Evolutionary conservation across 495 filamentous ascomycete species (phyloP), one percentile per base, ranked within the genome.

Genomic region (Hypoxylon lenormandii): DNA sequence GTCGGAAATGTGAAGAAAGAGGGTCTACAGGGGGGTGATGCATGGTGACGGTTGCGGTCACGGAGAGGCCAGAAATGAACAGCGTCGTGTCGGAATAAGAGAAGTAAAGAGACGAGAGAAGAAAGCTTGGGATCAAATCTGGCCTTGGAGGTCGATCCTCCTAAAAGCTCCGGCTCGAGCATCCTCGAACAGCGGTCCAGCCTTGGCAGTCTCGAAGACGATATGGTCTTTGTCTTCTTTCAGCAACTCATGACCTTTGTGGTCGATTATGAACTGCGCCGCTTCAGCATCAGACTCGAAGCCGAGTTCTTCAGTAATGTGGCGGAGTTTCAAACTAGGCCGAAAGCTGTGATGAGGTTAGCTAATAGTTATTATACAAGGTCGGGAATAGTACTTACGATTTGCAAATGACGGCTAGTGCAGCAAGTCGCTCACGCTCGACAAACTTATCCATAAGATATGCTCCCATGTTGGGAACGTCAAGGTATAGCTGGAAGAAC

Each of bases 391-490:
- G 21, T 53, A 90, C 94, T 86, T 85, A 98, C 95, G 90, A 89
- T 89, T 87, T 96, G 86, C 92, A 97, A 52, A 98, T 95, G 71
- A 88, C 90, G 69, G 91, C 88, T 60, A 98, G 83, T 56, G 96
- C 95, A 74, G 90, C 88, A 53, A 98, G 85, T 72, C 96, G 92
- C 81, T 99, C 96, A 66, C 96, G 91, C 64, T 86, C 88, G 74
- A 98, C 89, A 80, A 98, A 97, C 91, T 96, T 97, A 80, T 99
- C 95, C 90, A 99, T 96, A 5, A 99, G 86, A 81, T 98, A 97
- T 66, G 90, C 92, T 45, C 95, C 93, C 96, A 99, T 98, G 73
- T 96, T 95, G 18, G 95, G 95, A 11, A 93, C 92, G 72, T 95
- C 91, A 61, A 95, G 86, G 77, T 97, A 99, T 19, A 99, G 85